These are phyloP conservation scores for Alternaria brassicae DNA, from an alignment of 2,329 filamentous ascomycete genomes.

Conservation along the genomic window DNA sequence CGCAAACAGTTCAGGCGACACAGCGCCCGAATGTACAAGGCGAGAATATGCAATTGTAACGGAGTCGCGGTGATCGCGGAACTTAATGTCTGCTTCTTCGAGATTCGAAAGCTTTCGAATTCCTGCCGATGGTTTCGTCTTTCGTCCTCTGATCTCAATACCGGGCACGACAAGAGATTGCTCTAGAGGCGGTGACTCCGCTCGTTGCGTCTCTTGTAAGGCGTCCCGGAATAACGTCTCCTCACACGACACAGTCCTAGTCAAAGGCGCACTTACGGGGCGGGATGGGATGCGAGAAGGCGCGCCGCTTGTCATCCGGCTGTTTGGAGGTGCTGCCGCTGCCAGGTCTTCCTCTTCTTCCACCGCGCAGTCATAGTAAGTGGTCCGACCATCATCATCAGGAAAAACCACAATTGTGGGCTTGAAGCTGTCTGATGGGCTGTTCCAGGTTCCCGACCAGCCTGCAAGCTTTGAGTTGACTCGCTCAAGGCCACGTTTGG, in stretches of 20 bases:
- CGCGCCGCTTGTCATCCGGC: constrained; percentile 31
- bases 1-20: constrained; percentile 31
- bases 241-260: constrained; percentile 22
- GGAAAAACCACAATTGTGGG: constrained; percentile 39
- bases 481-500: constrained; percentile 33
- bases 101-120: constrained; percentile 37
- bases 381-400: constrained; percentile 27
- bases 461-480: constrained; percentile 43
- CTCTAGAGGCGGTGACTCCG: neutral
- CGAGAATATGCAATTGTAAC: constrained; percentile 39
- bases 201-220: neutral
- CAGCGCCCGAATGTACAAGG: constrained; percentile 24
- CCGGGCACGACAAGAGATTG: constrained; percentile 15
- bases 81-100: constrained; percentile 36
- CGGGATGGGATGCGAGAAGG: constrained; percentile 32
- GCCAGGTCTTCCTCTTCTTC: constrained; percentile 33
- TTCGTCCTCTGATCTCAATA: constrained; percentile 9
- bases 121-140: constrained; percentile 1
- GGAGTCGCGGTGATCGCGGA: constrained; percentile 45
- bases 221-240: neutral
- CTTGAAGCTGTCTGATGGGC: constrained; percentile 24
- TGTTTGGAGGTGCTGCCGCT: constrained; percentile 40
- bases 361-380: constrained; percentile 16
- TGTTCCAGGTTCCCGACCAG: constrained; percentile 36
- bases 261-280: constrained; percentile 26